These are phyloP conservation scores for Dothideomycetes sp. DNA, from an alignment of 2,329 filamentous ascomycete genomes.

Conservation along the genomic window DNA sequence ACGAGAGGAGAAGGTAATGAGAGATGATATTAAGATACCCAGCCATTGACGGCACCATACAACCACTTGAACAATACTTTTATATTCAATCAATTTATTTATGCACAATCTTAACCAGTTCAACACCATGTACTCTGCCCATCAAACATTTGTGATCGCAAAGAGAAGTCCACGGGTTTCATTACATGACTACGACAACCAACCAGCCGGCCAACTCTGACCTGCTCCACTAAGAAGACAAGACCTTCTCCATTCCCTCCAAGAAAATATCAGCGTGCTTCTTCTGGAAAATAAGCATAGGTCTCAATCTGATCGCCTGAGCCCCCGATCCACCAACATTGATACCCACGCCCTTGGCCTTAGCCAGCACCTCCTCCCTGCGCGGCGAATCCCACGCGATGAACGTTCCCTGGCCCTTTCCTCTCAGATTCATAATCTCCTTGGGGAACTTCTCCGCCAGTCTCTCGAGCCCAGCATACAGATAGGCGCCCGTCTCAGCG, in stretches of 20 bases:
- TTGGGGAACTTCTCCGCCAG: slow-evolving; percentile 59
- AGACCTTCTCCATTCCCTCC: slow-evolving; percentile 15
- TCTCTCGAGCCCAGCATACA: slow-evolving; percentile 55
- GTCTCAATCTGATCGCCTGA: slow-evolving; percentile 62
- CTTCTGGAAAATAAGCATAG: slow-evolving; percentile 84
- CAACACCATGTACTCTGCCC: no score
- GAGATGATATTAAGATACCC: no score
- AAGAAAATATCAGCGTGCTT: slow-evolving; percentile 75
- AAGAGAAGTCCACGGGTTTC: no score
- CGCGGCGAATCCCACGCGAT: slow-evolving; percentile 76
- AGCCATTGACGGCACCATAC: no score
- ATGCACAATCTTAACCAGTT: no score
- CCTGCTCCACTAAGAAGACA: no score
- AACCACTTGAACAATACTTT: no score
- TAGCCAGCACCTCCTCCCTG: slow-evolving; percentile 64
- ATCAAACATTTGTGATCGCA: no score
- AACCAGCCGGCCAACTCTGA: no score
- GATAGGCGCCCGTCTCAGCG: slow-evolving; percentile 62
- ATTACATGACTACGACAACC: no score
- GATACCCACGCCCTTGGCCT: slow-evolving; percentile 65
- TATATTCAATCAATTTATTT: no score
- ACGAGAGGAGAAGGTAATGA: no score
- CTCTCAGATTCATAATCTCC: slow-evolving; percentile 69
- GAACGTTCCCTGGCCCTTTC: slow-evolving; percentile 77
- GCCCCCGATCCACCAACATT: slow-evolving; percentile 75